Conservation (phyloP, 2,329 filamentous ascomycete species). For the Cladosporium cucumerinum region DNA sequence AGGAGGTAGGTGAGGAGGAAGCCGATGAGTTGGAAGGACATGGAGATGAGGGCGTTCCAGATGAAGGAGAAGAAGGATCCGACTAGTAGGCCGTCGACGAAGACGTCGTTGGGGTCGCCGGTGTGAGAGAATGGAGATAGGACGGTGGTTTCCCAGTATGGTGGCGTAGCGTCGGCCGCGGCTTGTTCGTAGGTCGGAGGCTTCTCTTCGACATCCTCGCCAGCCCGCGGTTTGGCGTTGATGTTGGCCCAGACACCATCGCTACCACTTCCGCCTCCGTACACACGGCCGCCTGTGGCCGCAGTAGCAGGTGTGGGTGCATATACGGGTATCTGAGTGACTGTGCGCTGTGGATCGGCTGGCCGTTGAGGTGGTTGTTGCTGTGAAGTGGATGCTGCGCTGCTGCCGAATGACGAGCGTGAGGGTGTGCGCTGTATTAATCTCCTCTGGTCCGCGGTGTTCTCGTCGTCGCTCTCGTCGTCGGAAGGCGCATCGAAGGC, state of each 20-base stretch:
- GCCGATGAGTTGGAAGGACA: slow-evolving; percentile 94
- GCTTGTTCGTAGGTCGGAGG: slow-evolving; percentile 99
- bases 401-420: slow-evolving; percentile 1
- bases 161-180: slow-evolving; percentile 89
- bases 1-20: slow-evolving; percentile 97
- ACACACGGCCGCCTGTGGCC: slow-evolving; percentile 49
- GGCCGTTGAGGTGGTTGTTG: slow-evolving; percentile 27
- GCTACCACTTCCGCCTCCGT: slow-evolving; percentile 69
- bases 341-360: slow-evolving; percentile 44
- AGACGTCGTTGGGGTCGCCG: slow-evolving; percentile 88
- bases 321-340: slow-evolving; percentile 55
- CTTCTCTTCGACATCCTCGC: slow-evolving; percentile 80
- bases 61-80: slow-evolving; percentile 82
- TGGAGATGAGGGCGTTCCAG: slow-evolving; percentile 94
- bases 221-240: slow-evolving; percentile 80
- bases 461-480: slow-evolving; percentile 65
- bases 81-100: slow-evolving; percentile 91
- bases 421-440: slow-evolving; percentile 59
- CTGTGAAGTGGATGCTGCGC: slow-evolving; percentile 7
- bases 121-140: slow-evolving; percentile 86
- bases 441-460: slow-evolving; percentile 69
- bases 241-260: slow-evolving; percentile 97
- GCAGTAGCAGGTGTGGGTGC: slow-evolving; percentile 33
- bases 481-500: slow-evolving; percentile 70
- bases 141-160: slow-evolving; percentile 99